phyloP scores from a whole-genome alignment of 140 eudicot species.

The Senecio squalidus region DNA sequence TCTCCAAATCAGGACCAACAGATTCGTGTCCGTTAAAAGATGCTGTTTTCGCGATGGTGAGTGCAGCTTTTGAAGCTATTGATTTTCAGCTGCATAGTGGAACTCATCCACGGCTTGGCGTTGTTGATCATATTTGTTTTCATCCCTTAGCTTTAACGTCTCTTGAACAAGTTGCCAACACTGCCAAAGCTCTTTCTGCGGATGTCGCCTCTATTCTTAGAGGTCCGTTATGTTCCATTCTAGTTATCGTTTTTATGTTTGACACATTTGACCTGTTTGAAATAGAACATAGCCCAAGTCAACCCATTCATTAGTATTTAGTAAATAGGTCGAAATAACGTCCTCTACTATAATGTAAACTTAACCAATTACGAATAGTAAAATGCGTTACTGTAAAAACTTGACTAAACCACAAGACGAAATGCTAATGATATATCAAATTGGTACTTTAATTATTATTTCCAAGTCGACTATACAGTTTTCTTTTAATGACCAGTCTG shows the following conservation, averaged over 20 bases:
- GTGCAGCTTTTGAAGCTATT: conserved; percentile 69
- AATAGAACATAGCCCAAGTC: no score
- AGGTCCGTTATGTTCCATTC: conserved; percentile 37
- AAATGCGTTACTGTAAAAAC: no score
- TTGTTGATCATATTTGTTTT: conserved; percentile 88
- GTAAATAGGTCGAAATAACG: no score
- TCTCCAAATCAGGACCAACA: conserved; percentile 38
- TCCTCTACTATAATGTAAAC: no score
- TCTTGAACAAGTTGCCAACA: conserved; percentile 50
- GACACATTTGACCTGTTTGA: no score
- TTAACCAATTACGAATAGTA: no score
- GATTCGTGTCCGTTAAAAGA: conserved; percentile 36
- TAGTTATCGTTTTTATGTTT: background rate
- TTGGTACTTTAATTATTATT: no score
- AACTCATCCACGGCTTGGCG: conserved; percentile 93
- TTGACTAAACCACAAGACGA: no score
- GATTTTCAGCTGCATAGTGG: conserved; percentile 69
- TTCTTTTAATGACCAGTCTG: no score
- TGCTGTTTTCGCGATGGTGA: conserved; percentile 77
- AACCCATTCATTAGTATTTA: no score
- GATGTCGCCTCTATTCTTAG: conserved; percentile 67
- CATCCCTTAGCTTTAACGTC: conserved; percentile 58
- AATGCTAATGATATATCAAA: no score
- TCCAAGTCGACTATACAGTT: no score
- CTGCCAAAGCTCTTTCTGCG: conserved; percentile 61